Conservation (phyloP, 177 flowering plant genomes). For the Vitis hybrid region DNA sequence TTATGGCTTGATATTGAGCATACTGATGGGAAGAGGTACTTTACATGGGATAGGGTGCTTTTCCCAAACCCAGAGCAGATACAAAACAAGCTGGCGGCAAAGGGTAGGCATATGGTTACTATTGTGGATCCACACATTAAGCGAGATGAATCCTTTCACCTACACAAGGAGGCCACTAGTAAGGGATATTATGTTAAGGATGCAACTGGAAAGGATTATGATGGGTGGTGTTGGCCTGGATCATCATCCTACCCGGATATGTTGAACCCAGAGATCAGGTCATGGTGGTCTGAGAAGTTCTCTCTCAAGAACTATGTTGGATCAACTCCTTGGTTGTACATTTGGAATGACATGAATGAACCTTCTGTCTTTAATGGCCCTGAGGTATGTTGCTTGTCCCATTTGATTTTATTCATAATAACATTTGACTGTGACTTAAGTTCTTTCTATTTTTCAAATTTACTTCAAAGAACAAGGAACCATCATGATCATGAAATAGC, state of each 20-base stretch:
- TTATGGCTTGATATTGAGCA: conserved; percentile 99
- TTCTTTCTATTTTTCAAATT: neutral
- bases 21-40: conserved; percentile 91
- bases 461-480: neutral
- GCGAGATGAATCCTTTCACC: conserved; percentile 70
- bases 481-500: too few relatives aligned
- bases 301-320: conserved; percentile 73
- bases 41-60: conserved; percentile 80
- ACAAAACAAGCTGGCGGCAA: conserved; percentile 83
- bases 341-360: conserved; percentile 99
- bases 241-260: conserved; percentile 84
- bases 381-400: conserved; percentile 49
- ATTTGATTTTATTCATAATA: neutral
- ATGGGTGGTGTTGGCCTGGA: conserved; percentile 99
- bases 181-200: conserved; percentile 93
- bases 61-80: conserved; percentile 90
- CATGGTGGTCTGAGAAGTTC: conserved; percentile 94
- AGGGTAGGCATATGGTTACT: conserved; percentile 95
- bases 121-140: conserved; percentile 98
- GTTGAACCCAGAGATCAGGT: conserved; percentile 81
- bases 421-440: too few relatives aligned
- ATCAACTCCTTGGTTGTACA: conserved; percentile 90
- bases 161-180: conserved; percentile 87
- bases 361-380: conserved; percentile 98
- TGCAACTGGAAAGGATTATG: conserved; percentile 78